These are phyloP conservation scores for Linnemannia elongata DNA, from an alignment of 192 early-diverging fungal species.

Conservation along the genomic window DNA sequence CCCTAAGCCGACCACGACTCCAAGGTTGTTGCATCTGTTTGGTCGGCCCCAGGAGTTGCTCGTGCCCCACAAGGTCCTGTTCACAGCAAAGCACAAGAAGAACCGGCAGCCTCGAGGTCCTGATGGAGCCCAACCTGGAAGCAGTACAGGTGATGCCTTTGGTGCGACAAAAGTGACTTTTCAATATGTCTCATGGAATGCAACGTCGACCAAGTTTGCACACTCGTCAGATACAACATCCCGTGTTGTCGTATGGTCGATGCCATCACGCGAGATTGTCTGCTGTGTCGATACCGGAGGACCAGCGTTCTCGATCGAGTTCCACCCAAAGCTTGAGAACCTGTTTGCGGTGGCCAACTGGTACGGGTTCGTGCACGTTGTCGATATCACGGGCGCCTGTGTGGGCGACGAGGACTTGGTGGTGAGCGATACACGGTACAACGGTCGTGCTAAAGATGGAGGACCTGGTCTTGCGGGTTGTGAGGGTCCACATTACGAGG, in stretches of 20 bases:
- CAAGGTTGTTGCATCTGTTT: conserved; percentile 36
- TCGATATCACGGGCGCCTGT: conserved; percentile 56
- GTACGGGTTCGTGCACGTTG: conserved; percentile 68
- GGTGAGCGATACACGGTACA: background rate
- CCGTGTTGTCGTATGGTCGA: conserved; percentile 61
- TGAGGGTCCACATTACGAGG: conserved; percentile 34
- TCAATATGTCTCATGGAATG: conserved; percentile 64
- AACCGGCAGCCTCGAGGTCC: background rate
- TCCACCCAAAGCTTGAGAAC: conserved; percentile 61
- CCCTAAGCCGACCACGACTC: background rate
- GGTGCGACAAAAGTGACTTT: conserved; percentile 36
- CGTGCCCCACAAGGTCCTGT: conserved; percentile 26
- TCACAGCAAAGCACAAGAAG: background rate
- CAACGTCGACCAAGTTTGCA: conserved; percentile 61
- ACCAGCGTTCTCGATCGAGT: conserved; percentile 57
- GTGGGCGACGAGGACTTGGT: conserved; percentile 29
- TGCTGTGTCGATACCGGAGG: conserved; percentile 60
- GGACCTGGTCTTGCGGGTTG: conserved; percentile 13
- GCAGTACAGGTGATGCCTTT: background rate
- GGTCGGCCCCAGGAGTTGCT: conserved; percentile 18
- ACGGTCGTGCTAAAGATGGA: background rate
- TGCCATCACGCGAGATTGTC: conserved; percentile 53
- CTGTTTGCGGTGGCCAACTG: conserved; percentile 63
- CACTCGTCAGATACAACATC: conserved; percentile 62
- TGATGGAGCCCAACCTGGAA: background rate